Base-by-base conservation (phyloP, 129 eudicot species). In the Arctium minus region DNA sequence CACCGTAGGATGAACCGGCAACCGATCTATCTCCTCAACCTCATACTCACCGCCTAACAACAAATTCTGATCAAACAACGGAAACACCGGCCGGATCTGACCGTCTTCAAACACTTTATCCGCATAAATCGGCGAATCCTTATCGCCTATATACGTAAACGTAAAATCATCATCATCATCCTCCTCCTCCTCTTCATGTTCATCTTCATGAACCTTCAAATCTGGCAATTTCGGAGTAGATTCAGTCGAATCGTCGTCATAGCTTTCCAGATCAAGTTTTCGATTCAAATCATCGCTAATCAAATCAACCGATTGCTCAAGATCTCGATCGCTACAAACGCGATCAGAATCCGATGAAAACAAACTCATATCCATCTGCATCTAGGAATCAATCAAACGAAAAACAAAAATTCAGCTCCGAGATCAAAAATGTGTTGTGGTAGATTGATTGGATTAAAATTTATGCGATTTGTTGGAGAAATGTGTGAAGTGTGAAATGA, bases 1-100 rank as follows among this genome's bases (percentile, higher is more conserved):
- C 65, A 91, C 96, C 48, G 85, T 88, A 11, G 93, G 91, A 37
- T 48, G 75, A 44, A 46, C 60, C 2, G 89, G 89, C 67, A 89
- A 79, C 27, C 81, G 79, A 70, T 80, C 81, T 68, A 80, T 17
- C 33, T 79, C 80, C 36, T 84, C 84, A 13, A 77, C 40, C 5
- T 84, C 77, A 71, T 80, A 85, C 64, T 80, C 78, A 17, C 74
- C 86, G 29, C 68, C 83, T 76, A 81, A 81, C 22, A 85, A 35
- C 22, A 82, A 42, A 0, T 86, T 83, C 72, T 71, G 88, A 80
- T 85, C 85, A 56, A 85, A 85, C 29, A 85, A 85, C 1, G 85
- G 85, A 76, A 80, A 85, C 9, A 53, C 60, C 65, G 67, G 82
- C 82, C 62, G 56, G 82, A 29, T 81, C 76, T 86, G 83, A 44